Conservation (phyloP, 805 yeast species). For the Monosporozyma yasuniensis region DNA sequence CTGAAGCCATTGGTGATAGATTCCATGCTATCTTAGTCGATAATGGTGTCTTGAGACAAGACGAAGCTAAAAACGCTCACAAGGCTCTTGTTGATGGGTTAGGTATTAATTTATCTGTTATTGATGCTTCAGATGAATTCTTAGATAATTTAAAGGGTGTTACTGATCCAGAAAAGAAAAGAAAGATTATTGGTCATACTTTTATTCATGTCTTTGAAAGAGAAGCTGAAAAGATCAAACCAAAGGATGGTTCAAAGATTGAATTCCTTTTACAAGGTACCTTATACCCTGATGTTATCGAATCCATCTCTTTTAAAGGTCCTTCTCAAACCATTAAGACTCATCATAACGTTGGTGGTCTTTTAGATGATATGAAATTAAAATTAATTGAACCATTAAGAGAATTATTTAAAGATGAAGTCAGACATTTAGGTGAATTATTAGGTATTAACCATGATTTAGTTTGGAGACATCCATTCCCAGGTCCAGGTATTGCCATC, state of each 20-base stretch:
- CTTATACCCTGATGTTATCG: constrained; percentile 95
- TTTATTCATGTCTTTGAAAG: constrained; percentile 95
- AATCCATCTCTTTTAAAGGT: constrained; percentile 97
- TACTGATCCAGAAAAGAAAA: constrained; percentile 97
- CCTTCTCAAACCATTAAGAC: constrained; percentile 99
- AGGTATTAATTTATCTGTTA: constrained; percentile 89
- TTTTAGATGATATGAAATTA: constrained; percentile 95
- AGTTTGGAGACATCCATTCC: constrained; percentile 99
- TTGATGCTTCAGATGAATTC: constrained; percentile 90
- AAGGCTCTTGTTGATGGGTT: constrained; percentile 84
- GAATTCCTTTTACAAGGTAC: constrained; percentile 96
- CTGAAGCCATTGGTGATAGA: constrained; percentile 96
- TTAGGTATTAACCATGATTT: constrained; percentile 93
- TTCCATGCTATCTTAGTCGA: constrained; percentile 98
- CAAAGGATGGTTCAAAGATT: constrained; percentile 80
- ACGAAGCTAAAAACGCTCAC: constrained; percentile 85
- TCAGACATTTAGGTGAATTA: constrained; percentile 88
- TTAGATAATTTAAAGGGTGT: constrained; percentile 81
- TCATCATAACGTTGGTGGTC: constrained; percentile 98
- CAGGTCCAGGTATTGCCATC: constrained; percentile 99
- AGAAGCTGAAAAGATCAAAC: constrained; percentile 86
- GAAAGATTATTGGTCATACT: constrained; percentile 97
- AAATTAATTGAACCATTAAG: constrained; percentile 97
- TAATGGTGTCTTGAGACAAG: constrained; percentile 93
- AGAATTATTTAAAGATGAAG: constrained; percentile 98